These are phyloP conservation scores for Skeletonema costatum DNA, from an alignment of 108 stramenopile species.

Conservation along the genomic window DNA sequence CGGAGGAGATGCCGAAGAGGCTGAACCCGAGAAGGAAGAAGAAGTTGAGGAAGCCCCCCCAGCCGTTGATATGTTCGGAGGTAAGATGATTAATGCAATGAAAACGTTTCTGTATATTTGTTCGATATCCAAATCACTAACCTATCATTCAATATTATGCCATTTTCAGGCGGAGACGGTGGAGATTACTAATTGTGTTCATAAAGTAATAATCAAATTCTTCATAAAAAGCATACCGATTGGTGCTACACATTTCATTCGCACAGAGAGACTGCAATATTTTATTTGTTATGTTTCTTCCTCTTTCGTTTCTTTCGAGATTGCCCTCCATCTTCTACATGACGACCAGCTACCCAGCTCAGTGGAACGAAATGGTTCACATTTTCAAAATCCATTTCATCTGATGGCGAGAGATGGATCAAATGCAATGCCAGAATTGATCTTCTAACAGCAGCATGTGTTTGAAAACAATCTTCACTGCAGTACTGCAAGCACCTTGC, in stretches of 20 bases:
- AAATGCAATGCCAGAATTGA: conserved; percentile 37
- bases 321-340: neutral
- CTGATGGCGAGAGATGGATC: conserved; percentile 2
- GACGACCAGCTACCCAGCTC: neutral
- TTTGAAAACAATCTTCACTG: conserved; percentile 22
- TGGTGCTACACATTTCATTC: neutral
- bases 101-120: neutral
- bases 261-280: neutral
- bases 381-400: conserved; percentile 14
- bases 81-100: neutral
- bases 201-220: conserved; percentile 6
- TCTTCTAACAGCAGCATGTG: conserved; percentile 9
- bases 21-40: conserved; percentile 14
- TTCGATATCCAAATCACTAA: neutral
- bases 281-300: conserved; percentile 4
- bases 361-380: conserved; percentile 22
- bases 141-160: neutral
- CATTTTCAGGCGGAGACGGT: conserved; percentile 49
- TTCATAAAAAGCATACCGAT: neutral
- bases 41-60: conserved; percentile 67
- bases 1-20: conserved; percentile 62
- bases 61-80: conserved; percentile 75
- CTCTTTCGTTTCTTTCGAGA: neutral
- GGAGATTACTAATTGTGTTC: conserved; percentile 72
- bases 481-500: conserved; percentile 45